Evolutionary conservation across 2,329 filamentous ascomycete genomes (phyloP).

Genomic region (Monosporascus sp.): DNA sequence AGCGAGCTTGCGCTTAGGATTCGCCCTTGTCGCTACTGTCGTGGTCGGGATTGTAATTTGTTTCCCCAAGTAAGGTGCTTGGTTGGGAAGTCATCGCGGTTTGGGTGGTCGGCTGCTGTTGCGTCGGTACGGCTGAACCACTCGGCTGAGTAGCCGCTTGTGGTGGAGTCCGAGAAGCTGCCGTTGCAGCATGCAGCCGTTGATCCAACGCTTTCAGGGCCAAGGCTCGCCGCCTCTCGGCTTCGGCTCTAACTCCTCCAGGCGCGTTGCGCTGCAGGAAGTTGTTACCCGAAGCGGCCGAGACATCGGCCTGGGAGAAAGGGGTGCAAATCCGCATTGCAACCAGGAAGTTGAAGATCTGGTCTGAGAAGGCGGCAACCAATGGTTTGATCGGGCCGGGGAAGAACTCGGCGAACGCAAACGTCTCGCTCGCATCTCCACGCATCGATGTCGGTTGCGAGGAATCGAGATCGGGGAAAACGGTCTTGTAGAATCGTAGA

Average conservation of each 20-base stretch:
- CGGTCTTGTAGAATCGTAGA: constrained; percentile 86
- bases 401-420: constrained; percentile 94
- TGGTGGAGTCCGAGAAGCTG: constrained; percentile 31
- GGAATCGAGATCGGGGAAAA: constrained; percentile 63
- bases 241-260: constrained; percentile 77
- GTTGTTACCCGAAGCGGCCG: constrained; percentile 65
- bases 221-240: constrained; percentile 81
- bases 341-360: constrained; percentile 71
- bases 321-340: constrained; percentile 75
- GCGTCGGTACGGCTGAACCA: constrained; percentile 53
- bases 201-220: constrained; percentile 91
- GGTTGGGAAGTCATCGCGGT: constrained; percentile 54
- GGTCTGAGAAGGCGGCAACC: constrained; percentile 67
- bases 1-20: constrained; percentile 10
- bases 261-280: constrained; percentile 52
- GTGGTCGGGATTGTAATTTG: constrained; percentile 64
- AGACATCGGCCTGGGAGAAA: constrained; percentile 77
- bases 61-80: constrained; percentile 60
- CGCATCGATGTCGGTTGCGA: constrained; percentile 60
- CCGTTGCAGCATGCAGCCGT: constrained; percentile 77
- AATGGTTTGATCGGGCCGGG: constrained; percentile 77
- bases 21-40: constrained; percentile 35
- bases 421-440: constrained; percentile 93
- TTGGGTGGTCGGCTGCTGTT: constrained; percentile 50
- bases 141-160: constrained; percentile 40